Evolutionary conservation across 2,329 filamentous ascomycete species (phyloP), one percentile per base, ranked within the genome.

Genomic region (Aspergillus japonicus): DNA sequence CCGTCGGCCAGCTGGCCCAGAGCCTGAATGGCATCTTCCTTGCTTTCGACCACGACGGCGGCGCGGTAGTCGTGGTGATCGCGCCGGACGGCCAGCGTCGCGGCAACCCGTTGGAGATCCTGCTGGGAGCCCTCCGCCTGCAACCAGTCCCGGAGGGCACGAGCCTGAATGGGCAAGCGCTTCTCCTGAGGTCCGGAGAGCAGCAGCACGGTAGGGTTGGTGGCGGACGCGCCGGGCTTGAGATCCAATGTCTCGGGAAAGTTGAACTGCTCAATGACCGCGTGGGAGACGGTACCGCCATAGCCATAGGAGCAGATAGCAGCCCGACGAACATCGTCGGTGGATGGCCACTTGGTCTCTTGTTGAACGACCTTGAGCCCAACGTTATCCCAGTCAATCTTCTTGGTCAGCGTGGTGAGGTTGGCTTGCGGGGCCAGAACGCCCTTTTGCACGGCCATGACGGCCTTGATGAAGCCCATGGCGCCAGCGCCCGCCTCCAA

Each of bases 111-210:
- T 14, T 39, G 44, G 11, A 75, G 58, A 23, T 56, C 50, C 29
- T 63, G 56, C 2, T 62, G 47, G 5, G 39, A 53, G 24, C 71
- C 71, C 7, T 64, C 57, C 33, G 33, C 14, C 5, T 16, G 33
- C 33, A 35, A 12, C 33, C 33, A 35, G 4, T 16, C 11, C 12
- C 33, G 33, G 33, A 35, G 33, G 33, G 33, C 33, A 26, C 55
- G 53, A 5, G 72, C 73, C 33, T 67, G 62, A 1, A 49, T 35
- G 3, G 59, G 42, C 4, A 75, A 53, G 14, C 73, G 65, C 50
- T 73, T 74, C 50, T 73, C 68, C 53, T 76, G 74, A 2, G 71
- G 69, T 0, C 69, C 70, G 2, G 73, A 73, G 2, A 77, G 24
- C 2, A 69, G 44, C 5, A 76, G 58, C 12, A 69, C 26, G 10